Evolutionary conservation across 2,329 filamentous ascomycete species (phyloP).

Genomic region (Aspergillus sp.): DNA sequence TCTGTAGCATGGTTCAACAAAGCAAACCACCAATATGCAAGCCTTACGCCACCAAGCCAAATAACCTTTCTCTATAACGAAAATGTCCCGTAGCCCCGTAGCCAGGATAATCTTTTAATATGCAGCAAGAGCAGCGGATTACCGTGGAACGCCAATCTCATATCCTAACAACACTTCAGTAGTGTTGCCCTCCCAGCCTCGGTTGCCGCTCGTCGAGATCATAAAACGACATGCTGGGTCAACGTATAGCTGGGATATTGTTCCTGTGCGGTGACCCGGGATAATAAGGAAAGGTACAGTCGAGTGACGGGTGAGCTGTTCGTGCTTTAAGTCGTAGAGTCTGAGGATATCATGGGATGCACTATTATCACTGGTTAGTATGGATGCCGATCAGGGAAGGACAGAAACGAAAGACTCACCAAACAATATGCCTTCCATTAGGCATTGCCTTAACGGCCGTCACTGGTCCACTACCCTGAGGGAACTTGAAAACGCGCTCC

Average conservation of each 20-base stretch:
- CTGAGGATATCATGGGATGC: conserved; percentile 90
- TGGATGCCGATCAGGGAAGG: conserved; percentile 1
- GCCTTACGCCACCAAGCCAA: too few species aligned
- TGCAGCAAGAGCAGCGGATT: background rate
- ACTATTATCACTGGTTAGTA: conserved; percentile 38
- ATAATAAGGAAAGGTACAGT: conserved; percentile 94
- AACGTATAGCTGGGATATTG: conserved; percentile 77
- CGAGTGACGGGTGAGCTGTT: conserved; percentile 60
- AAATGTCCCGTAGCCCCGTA: too few species aligned
- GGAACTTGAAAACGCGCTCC: conserved; percentile 76
- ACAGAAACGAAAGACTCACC: conserved; percentile 43
- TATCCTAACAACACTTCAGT: conserved; percentile 93
- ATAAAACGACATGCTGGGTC: conserved; percentile 86
- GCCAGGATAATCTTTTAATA: background rate
- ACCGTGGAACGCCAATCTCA: conserved; percentile 60
- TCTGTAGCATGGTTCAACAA: too few species aligned
- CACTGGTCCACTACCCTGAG: conserved; percentile 79
- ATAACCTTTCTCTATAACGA: too few species aligned
- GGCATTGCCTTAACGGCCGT: conserved; percentile 85
- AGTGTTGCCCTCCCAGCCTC: conserved; percentile 86
- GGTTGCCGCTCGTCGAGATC: conserved; percentile 82
- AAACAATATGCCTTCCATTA: conserved; percentile 86
- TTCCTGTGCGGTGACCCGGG: conserved; percentile 79
- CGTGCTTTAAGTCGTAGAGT: conserved; percentile 76
- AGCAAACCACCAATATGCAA: too few species aligned